Conservation (phyloP, 768 basidiomycete species). For the Tulasnella calospora region DNA sequence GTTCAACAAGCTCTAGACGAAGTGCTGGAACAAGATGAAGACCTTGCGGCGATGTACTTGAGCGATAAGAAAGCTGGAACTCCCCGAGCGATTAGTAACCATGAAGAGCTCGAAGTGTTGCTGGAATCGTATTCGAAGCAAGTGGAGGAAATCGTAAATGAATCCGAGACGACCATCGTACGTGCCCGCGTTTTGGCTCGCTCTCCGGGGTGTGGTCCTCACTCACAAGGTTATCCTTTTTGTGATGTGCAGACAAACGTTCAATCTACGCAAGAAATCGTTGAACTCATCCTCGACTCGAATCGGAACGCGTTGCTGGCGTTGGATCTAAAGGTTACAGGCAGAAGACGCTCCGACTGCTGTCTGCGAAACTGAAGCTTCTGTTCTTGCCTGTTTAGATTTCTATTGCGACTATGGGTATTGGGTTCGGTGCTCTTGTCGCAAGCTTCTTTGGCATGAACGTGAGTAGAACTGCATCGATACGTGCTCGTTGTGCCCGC, state of each 20-base stretch:
- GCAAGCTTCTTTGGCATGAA: constrained; percentile 97
- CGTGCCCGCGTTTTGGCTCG: constrained; percentile 28
- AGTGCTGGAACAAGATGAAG: constrained; percentile 89
- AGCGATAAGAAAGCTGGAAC: constrained; percentile 69
- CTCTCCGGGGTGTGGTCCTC: not conserved
- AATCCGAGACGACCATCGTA: constrained; percentile 82
- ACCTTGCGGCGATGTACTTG: constrained; percentile 91
- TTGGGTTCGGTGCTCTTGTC: constrained; percentile 83
- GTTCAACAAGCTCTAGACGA: constrained; percentile 89
- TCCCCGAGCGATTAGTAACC: constrained; percentile 65
- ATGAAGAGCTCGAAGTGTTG: constrained; percentile 88
- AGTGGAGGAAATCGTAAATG: constrained; percentile 93
- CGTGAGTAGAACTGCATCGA: constrained; percentile 46
- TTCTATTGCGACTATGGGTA: constrained; percentile 90
- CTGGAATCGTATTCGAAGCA: constrained; percentile 96
- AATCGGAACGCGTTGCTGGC: constrained; percentile 90
- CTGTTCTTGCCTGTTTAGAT: constrained; percentile 45
- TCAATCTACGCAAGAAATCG: constrained; percentile 96
- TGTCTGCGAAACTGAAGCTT: constrained; percentile 16
- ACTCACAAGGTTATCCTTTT: not conserved
- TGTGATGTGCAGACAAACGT: constrained; percentile 68
- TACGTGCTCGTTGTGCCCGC: not conserved
- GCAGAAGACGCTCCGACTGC: not conserved
- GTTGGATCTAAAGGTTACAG: constrained; percentile 77
- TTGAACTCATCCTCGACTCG: constrained; percentile 91